Conservation (phyloP, 2,329 filamentous ascomycete genomes). For the Epichloe aotearoae region DNA sequence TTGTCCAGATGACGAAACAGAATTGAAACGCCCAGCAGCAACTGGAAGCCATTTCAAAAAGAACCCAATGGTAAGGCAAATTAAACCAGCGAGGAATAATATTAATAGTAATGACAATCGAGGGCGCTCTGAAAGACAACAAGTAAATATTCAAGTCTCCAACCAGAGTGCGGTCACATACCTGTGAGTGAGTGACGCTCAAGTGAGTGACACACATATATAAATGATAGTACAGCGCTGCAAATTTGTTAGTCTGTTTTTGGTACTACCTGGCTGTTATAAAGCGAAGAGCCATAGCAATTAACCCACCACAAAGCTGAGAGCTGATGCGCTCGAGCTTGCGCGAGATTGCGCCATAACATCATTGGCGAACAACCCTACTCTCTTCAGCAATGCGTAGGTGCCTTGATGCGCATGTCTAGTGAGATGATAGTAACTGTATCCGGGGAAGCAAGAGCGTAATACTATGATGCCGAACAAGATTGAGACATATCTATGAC, state of each 20-base stretch:
- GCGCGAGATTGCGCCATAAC: conserved; percentile 8
- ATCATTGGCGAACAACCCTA: not conserved
- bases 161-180: conserved; percentile 12
- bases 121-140: conserved; percentile 29
- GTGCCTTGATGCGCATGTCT: not conserved
- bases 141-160: not conserved
- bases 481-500: too few species aligned
- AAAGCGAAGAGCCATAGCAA: not conserved
- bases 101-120: conserved; percentile 34
- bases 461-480: not conserved
- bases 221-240: conserved; percentile 34
- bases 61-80: conserved; percentile 28
- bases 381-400: not conserved
- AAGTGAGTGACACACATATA: conserved; percentile 32
- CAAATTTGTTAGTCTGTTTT: not conserved
- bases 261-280: not conserved
- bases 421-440: not conserved
- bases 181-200: conserved; percentile 36
- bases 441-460: not conserved
- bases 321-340: conserved; percentile 4
- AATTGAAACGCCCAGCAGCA: conserved; percentile 33
- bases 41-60: conserved; percentile 33
- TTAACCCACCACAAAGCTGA: conserved; percentile 7
- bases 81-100: conserved; percentile 29
- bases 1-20: conserved; percentile 4